Base-by-base conservation (phyloP, 148 eudicot genomes). In the Amaranthus hypochondriacus region DNA sequence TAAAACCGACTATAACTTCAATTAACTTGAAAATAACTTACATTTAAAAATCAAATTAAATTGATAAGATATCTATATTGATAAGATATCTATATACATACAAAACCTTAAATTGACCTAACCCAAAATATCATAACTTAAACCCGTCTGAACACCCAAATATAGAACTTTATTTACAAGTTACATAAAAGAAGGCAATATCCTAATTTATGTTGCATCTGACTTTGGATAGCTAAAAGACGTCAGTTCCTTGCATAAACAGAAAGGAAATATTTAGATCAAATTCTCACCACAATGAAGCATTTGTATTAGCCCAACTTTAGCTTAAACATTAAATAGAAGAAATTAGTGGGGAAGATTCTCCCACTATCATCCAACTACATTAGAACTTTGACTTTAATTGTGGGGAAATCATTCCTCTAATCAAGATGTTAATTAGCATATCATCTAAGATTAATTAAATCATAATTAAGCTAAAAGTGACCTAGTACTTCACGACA, bases 341-440 rank as follows among this genome's bases (percentile, higher is more conserved):
- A 75, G 15, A 71, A 73, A 66, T 76, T 69, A 71, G 77, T 61
- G 78, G 76, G 61, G 49, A 76, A 77, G 80, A 76, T 81, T 69
- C 83, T 81, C 80, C 73, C 74, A 80, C 83, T 67, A 59, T 74
- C 73, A 65, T 77, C 80, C 89, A 81, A 80, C 84, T 68, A 80
- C 75, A 56, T 61, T 62, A 58, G 67, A 77, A 76, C 62, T 80
- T 72, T 83, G 83, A 78, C 85, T 76, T 75, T 13, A 70, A 78
- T 85, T 80, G 44, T 78, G 71, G 21, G 65, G 13, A 54, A 75
- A 80, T 72, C 79, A 80, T 80, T 72, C 58, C 48, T 21, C 70
- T 66, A 79, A 74, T 74, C 71, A 68, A 73, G 39, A 48, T 70
- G 48, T 59, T 9, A 48, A 60, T 51, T 58, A 47, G 4, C 60